Evolutionary conservation across 2,329 filamentous ascomycete species (phyloP).

Genomic region (Falciphora oryzae): DNA sequence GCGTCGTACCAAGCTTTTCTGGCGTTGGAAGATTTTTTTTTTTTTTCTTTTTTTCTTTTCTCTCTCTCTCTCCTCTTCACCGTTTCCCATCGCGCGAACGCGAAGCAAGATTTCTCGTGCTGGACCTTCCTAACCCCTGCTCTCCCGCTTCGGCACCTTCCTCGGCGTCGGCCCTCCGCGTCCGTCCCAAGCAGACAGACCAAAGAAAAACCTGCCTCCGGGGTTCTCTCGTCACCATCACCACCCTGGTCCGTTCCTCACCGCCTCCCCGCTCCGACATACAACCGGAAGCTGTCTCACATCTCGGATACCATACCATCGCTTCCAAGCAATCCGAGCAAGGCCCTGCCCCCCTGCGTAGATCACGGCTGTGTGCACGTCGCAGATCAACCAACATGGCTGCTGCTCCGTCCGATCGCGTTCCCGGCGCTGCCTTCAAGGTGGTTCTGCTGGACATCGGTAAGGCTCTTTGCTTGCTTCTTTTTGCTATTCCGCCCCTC

Average conservation of each 20-base stretch:
- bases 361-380: not conserved
- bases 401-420: not conserved
- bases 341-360: not conserved
- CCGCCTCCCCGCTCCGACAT: not conserved
- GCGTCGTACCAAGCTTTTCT: not conserved
- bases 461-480: slow-evolving; percentile 26
- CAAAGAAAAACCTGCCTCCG: too few relatives aligned
- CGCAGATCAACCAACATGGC: slow-evolving; percentile 7
- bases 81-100: not conserved
- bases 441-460: slow-evolving; percentile 54
- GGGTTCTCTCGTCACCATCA: too few relatives aligned
- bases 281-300: not conserved
- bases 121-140: not conserved
- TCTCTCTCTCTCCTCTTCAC: not conserved
- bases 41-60: too few relatives aligned
- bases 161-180: too few relatives aligned
- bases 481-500: not conserved
- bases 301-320: not conserved
- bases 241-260: not conserved
- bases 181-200: not conserved
- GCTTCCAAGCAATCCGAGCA: not conserved
- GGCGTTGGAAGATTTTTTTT: too few relatives aligned
- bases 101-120: not conserved
- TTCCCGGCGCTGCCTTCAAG: slow-evolving; percentile 26
- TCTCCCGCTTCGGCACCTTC: not conserved